A percentile compares a stretch with the other conserved stretches of the same genome.
phyloP scores from a whole-genome alignment of 805 yeast genomes.

The Suhomyces tanzawaensis region DNA sequence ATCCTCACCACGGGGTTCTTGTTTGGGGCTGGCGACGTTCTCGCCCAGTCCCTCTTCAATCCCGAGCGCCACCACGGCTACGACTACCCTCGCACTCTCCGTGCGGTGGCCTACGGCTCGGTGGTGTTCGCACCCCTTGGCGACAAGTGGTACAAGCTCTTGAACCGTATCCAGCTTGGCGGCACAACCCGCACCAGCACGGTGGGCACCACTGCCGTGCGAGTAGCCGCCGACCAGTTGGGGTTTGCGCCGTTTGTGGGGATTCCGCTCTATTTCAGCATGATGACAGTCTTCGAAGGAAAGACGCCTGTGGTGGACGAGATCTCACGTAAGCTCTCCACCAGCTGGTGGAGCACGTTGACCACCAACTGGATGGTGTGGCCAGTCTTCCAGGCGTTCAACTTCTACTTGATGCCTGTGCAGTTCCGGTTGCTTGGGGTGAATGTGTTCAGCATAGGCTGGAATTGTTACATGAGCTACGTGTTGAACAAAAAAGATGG shows the following conservation, averaged over 20 bases:
- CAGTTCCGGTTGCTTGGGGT: conserved; percentile 66
- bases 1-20: conserved; percentile 49
- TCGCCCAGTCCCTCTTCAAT: conserved; percentile 60
- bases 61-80: conserved; percentile 20
- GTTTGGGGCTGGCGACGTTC: conserved; percentile 72
- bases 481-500: conserved; percentile 24
- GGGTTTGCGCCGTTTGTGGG: conserved; percentile 73
- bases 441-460: conserved; percentile 68
- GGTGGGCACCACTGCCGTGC: conserved; percentile 19
- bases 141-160: conserved; percentile 61
- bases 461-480: conserved; percentile 79
- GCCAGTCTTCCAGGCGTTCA: conserved; percentile 83
- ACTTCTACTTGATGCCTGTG: conserved; percentile 74
- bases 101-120: conserved; percentile 73
- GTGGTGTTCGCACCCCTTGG: conserved; percentile 74
- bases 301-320: conserved; percentile 38
- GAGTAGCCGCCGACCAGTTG: conserved; percentile 71
- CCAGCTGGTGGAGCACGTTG: conserved; percentile 66
- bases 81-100: conserved; percentile 54
- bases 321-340: conserved; percentile 41
- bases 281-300: conserved; percentile 64
- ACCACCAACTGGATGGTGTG: conserved; percentile 80
- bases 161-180: conserved; percentile 19
- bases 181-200: neutral
- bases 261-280: conserved; percentile 67